Evolutionary conservation across 805 yeast species (phyloP).

Genomic region (Sugiyamaella smithiae): DNA sequence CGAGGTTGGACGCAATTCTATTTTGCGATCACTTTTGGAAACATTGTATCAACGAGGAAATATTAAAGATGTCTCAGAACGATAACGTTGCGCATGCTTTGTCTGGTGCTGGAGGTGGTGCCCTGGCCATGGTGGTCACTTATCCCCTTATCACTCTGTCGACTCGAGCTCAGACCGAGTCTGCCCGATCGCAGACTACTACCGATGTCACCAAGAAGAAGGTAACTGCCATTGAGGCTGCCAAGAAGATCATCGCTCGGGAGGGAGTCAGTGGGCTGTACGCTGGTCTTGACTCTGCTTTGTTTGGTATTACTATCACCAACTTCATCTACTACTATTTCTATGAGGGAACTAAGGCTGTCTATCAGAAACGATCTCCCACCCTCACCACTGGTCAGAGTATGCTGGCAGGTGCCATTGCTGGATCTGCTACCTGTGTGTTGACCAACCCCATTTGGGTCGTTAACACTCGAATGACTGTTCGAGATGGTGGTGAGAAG

Average conservation of each 20-base stretch:
- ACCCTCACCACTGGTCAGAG: slow-evolving; percentile 56
- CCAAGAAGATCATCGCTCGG: slow-evolving; percentile 47
- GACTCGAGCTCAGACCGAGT: slow-evolving; percentile 81
- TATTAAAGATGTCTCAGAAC: slow-evolving; percentile 23
- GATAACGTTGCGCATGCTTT: slow-evolving; percentile 76
- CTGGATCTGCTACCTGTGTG: slow-evolving; percentile 81
- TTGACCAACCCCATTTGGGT: slow-evolving; percentile 93
- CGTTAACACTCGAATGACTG: slow-evolving; percentile 86
- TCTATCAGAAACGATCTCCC: slow-evolving; percentile 21
- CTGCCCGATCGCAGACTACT: slow-evolving; percentile 29
- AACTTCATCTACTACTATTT: slow-evolving; percentile 89
- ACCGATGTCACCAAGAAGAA: slow-evolving; percentile 21
- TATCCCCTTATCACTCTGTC: slow-evolving; percentile 87
- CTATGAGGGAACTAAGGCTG: slow-evolving; percentile 62
- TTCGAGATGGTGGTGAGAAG: slow-evolving; percentile 38
- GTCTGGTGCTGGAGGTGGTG: slow-evolving; percentile 94
- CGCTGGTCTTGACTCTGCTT: slow-evolving; percentile 83
- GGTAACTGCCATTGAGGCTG: slow-evolving; percentile 37
- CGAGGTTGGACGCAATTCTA: not conserved
- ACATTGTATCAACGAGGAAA: not conserved
- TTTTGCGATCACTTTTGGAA: no score
- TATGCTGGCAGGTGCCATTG: slow-evolving; percentile 75
- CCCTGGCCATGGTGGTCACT: slow-evolving; percentile 79
- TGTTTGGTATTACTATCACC: slow-evolving; percentile 80
- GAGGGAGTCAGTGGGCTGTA: slow-evolving; percentile 72